Base-by-base conservation (phyloP, 2,329 filamentous ascomycete species). In the Paramyrothecium roridum region DNA sequence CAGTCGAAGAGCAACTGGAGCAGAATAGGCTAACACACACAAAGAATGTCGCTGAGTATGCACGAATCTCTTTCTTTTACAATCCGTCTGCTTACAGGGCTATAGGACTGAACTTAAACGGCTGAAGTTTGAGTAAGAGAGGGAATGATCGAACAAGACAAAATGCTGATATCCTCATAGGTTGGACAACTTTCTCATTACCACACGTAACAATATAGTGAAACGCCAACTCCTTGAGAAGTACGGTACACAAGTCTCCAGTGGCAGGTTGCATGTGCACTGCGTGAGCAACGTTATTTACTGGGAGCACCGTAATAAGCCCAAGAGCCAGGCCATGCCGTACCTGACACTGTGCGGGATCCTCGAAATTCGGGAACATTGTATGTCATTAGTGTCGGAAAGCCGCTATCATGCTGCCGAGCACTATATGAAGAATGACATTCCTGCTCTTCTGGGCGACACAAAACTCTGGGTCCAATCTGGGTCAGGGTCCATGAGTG, bases 221-320 rank as follows among this genome's bases (percentile, higher is more conserved):
- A 62, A 59, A 2, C 21, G 50, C 1, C 46, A 62, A 2, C 66
- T 80, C 8, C 51, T 46, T 1, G 37, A 49, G 0, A 48, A 60
- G 1, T 78, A 79, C 53, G 26, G 52, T 8, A 48, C 58, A 16
- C 55, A 61, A 10, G 56, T 70, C 1, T 57, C 61, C 1, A 61
- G 49, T 8, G 60, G 58, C 22, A 45, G 56, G 2, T 57, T 76
- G 30, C 62, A 60, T 3, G 68, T 76, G 6, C 79, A 79, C 56
- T 80, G 76, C 51, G 71, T 76, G 11, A 77, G 77, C 61, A 80
- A 80, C 57, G 65, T 52, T 1, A 56, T 70, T 3, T 80, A 80
- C 61, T 73, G 73, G 73, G 57, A 70, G 0, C 40, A 73, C 22
- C 69, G 76, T 3, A 22, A 64, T 1, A 43, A 54, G 3, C 59